These are phyloP conservation scores for Groenewaldozyma salmanticensis DNA, from an alignment of 805 yeast species.

Conservation along the genomic window DNA sequence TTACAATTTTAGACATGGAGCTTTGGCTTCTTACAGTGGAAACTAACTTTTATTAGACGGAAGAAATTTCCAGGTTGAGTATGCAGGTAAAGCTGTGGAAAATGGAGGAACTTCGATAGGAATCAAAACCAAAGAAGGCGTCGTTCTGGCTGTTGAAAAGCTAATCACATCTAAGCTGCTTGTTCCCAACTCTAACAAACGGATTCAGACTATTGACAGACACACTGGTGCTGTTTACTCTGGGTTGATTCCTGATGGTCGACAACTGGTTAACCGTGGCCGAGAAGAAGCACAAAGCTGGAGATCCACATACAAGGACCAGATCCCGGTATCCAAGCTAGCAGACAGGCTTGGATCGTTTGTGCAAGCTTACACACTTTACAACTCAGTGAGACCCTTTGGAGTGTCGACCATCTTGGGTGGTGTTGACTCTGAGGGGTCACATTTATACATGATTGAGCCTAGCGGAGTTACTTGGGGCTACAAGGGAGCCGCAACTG, in stretches of 20 bases:
- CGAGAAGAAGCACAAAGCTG: constrained; percentile 83
- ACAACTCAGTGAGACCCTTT: constrained; percentile 95
- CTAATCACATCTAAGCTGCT: constrained; percentile 75
- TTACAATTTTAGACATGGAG: constrained; percentile 7
- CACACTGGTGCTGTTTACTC: constrained; percentile 94
- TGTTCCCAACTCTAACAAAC: constrained; percentile 79
- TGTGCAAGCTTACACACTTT: constrained; percentile 91
- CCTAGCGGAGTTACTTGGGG: constrained; percentile 99
- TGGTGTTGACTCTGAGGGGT: constrained; percentile 83
- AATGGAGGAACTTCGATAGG: constrained; percentile 95
- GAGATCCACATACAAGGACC: constrained; percentile 64
- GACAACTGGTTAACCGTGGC: constrained; percentile 84
- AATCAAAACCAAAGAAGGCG: constrained; percentile 83
- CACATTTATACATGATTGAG: constrained; percentile 92
- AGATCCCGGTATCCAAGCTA: constrained; percentile 71
- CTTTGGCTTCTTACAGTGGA: not conserved
- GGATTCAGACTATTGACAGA: constrained; percentile 87
- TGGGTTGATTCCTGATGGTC: constrained; percentile 93
- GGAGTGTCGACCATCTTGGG: constrained; percentile 91
- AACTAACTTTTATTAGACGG: constrained; percentile 25
- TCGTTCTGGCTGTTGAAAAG: constrained; percentile 97
- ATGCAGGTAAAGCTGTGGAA: constrained; percentile 95
- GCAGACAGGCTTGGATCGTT: constrained; percentile 82
- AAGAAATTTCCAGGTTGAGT: constrained; percentile 84
- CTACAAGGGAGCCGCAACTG: constrained; percentile 92